Conservation (phyloP, 2,329 filamentous ascomycete genomes). For the Microsporum audouinii region DNA sequence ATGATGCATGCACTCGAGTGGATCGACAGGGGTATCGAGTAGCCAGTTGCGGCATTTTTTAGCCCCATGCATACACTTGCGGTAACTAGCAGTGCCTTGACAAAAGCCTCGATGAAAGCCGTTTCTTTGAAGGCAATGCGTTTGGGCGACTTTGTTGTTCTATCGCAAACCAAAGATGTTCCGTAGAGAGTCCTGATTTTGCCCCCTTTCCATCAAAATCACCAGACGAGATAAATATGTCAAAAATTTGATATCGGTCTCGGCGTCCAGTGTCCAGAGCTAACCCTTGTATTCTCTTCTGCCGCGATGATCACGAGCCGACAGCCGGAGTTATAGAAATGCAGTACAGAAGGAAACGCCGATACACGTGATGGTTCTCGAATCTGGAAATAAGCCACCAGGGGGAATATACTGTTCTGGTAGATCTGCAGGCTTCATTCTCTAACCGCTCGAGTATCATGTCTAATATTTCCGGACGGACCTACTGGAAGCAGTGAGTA, state of each 20-base stretch:
- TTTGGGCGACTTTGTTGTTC: background rate
- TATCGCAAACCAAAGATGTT: background rate
- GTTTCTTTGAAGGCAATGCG: background rate
- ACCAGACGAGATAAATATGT: background rate
- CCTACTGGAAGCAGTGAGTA: too few species aligned
- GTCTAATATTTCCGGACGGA: too few species aligned
- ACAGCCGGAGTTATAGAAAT: background rate
- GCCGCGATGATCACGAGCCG: background rate
- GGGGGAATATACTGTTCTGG: background rate
- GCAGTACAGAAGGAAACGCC: background rate
- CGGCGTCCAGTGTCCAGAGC: background rate
- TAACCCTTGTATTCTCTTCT: background rate
- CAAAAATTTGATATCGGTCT: background rate
- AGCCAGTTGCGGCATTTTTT: constrained; percentile 1
- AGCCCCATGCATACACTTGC: background rate
- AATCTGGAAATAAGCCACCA: background rate
- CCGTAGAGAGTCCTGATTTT: background rate
- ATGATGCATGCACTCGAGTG: background rate
- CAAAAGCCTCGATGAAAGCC: background rate
- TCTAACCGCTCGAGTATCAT: background rate
- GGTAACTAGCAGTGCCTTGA: background rate
- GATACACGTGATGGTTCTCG: background rate
- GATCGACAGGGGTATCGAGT: background rate
- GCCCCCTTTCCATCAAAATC: background rate
- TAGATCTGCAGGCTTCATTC: background rate